Base-by-base conservation (phyloP, 2,329 filamentous ascomycete species). In the Pseudogymnoascus sp. region DNA sequence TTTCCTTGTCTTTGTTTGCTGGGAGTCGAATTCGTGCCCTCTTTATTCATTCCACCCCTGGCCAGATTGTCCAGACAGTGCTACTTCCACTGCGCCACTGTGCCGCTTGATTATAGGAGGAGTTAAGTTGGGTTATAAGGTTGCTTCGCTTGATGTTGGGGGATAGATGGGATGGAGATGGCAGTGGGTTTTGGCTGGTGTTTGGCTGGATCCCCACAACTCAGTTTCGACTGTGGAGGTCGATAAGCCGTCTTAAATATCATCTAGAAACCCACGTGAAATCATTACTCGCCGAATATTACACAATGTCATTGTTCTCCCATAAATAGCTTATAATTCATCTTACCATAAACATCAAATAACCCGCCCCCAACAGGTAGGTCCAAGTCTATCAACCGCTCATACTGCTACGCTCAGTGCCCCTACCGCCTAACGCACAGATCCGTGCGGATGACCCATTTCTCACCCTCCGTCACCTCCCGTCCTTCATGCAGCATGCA, bases 401-500 rank as follows among this genome's bases (percentile, higher is more conserved):
- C 24, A 4, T 11, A 5, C 1, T 26, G 44, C 15, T n/a, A 10
- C 44, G 17, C 24, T 31, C 44, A 15, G 6, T 8, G 13, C 15
- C 26, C 44, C 26, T 66, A 85, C 64, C 81, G 77, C 65, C 74
- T 79, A 11, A 92, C 80, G 69, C 87, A 90, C 41, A 96, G 74
- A 77, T 96, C 92, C 65, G 88, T 95, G 66, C 92, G 79, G 63
- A 96, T 82, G 63, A 96, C 86, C 92, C 92, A 96, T 74, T 96
- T 96, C 76, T 96, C 90, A 8, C 92, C 92, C 41, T 82, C 79
- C 1, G 77, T 81, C 0, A 96, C 92, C 71, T 95, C 86, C 62
- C 84, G 81, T 0, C 92, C 92, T 74, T 96, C 92, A 73, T 96
- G 92, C 82, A 97, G 75, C 77, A 97, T 83, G 75, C 93, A 97